Base-by-base conservation (phyloP, 2,329 filamentous ascomycete genomes). In the Trichoderma endophyticum region DNA sequence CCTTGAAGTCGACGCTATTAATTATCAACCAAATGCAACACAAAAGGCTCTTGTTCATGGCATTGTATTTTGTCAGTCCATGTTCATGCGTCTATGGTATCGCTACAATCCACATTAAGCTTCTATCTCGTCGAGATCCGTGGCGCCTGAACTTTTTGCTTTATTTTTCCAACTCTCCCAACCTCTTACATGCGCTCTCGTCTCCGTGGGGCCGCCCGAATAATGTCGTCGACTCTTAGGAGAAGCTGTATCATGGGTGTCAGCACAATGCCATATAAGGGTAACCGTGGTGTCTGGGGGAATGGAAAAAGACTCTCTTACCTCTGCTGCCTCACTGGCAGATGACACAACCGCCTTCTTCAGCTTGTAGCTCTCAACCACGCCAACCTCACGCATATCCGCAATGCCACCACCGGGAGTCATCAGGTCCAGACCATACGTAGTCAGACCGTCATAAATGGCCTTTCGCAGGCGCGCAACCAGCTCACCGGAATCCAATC, bases 321-420 rank as follows among this genome's bases (percentile, higher is more conserved):
- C 94, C 89, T 99, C 96, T 75, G 96, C 95, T 74, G 96, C 96
- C 84, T 99, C 96, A 72, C 94, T 97, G 26, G 96, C 96, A 73
- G 94, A 97, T 68, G 93, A 97, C 66, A 99, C 96, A 70, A 99
- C 96, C n/a, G 96, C 96, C 81, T 90, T 92, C 89, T 99, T 99
- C 81, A 99, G 85, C 88, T 99, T 99, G 87, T 98, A 98, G 82
- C 94, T 97, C 85, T 99, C 96, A 76, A 99, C 92, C 32, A 99
- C 95, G 59, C 96, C 96, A 62, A 97, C 81, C 78, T 99, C 94
- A 69, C 95, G 89, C 96, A 99, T 99, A 79, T 99, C 96, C 14
- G 93, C 88, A 78, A 99, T 94, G 59, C 94, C 95, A 73, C 96
- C 96, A 54, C 96, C 95, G 2, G 95, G 95, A 1, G 92, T 94